phyloP scores from a whole-genome alignment of 2,329 filamentous ascomycete species.

The Corinectria fuckeliana region DNA sequence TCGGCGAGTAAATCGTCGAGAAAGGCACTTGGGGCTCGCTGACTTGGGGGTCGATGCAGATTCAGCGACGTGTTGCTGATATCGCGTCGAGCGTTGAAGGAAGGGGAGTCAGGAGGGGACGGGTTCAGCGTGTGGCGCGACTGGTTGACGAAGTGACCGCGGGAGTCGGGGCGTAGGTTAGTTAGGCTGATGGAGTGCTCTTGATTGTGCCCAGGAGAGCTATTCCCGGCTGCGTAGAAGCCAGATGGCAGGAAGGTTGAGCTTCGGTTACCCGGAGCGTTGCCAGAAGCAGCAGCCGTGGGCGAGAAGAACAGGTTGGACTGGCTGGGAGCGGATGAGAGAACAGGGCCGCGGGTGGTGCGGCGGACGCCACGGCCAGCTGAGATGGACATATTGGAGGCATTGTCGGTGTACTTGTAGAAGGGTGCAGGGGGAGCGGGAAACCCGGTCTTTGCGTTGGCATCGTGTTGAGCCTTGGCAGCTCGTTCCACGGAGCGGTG shows the following conservation, averaged over 20 bases:
- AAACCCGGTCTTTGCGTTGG: conserved; percentile 73
- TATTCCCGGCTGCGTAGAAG: conserved; percentile 80
- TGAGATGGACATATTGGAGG: conserved; percentile 59
- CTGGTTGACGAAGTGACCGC: conserved; percentile 51
- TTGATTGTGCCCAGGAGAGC: conserved; percentile 54
- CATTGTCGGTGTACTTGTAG: conserved; percentile 69
- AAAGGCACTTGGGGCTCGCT: conserved; percentile 84
- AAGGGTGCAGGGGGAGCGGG: conserved; percentile 63
- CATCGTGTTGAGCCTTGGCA: conserved; percentile 73
- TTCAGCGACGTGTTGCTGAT: conserved; percentile 71
- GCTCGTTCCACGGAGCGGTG: conserved; percentile 90
- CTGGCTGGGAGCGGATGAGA: conserved; percentile 64
- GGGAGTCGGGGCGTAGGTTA: conserved; percentile 66
- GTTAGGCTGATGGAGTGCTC: conserved; percentile 65
- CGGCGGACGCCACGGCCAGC: conserved; percentile 59
- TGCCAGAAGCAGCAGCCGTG: conserved; percentile 76
- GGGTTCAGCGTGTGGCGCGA: conserved; percentile 53
- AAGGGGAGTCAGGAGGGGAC: conserved; percentile 71
- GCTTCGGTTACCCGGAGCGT: conserved; percentile 66
- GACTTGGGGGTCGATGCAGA: conserved; percentile 65
- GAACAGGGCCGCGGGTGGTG: conserved; percentile 58
- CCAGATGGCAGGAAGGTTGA: conserved; percentile 89
- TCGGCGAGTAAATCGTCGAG: conserved; percentile 89
- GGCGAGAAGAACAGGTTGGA: conserved; percentile 93
- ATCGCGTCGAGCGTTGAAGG: conserved; percentile 55